These are phyloP conservation scores for Phanerochaete carnosa DNA, from an alignment of 768 basidiomycete species.

Conservation along the genomic window DNA sequence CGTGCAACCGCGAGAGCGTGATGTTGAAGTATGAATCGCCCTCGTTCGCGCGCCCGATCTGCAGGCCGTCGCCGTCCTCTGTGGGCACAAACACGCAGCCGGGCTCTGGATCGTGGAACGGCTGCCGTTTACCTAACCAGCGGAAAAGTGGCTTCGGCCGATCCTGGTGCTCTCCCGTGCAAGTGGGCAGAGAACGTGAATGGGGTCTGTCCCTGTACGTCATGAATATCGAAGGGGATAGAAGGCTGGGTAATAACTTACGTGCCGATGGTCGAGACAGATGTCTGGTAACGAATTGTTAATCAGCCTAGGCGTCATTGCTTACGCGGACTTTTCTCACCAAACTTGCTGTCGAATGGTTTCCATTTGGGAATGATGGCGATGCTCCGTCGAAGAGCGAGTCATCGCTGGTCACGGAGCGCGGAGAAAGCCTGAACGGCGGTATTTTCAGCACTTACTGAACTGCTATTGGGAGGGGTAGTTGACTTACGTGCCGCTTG, in stretches of 20 bases:
- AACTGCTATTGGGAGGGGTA: no score
- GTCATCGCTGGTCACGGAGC: no score
- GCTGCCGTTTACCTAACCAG: background rate
- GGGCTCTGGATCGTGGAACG: background rate
- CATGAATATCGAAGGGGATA: no score
- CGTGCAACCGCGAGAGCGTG: background rate
- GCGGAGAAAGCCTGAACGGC: no score
- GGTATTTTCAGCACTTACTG: no score
- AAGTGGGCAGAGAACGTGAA: background rate
- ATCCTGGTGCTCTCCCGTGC: background rate
- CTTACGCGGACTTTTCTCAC: background rate
- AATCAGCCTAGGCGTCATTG: no score
- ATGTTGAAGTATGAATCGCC: background rate
- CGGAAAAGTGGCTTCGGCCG: background rate
- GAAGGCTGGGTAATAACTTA: background rate
- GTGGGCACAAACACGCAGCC: background rate
- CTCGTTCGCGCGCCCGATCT: background rate
- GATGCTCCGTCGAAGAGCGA: no score
- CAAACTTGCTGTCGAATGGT: background rate
- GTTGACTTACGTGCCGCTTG: no score
- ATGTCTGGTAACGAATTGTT: no score
- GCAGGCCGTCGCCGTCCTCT: background rate
- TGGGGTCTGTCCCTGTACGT: no score
- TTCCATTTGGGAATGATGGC: background rate
- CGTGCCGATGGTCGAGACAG: background rate